Conservation (phyloP, 2,329 filamentous ascomycete species). For the Fusarium anthophilum region DNA sequence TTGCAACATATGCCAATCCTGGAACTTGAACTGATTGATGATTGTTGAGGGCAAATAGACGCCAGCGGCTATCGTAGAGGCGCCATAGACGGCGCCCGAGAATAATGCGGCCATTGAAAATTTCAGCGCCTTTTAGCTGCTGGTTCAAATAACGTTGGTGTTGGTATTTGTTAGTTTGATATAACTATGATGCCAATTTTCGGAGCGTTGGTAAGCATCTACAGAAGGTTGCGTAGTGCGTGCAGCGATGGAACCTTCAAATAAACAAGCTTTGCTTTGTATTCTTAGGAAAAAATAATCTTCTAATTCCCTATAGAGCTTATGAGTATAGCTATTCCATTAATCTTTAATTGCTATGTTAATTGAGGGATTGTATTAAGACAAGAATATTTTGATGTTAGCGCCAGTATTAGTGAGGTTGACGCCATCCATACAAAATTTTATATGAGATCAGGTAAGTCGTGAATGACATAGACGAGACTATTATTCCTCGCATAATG, state of each 20-base stretch:
- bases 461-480: background rate
- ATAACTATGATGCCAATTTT: slow-evolving; percentile 6
- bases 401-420: background rate
- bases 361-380: background rate
- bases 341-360: background rate
- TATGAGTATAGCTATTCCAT: too few relatives aligned
- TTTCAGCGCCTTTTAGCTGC: background rate
- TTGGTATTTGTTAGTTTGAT: background rate
- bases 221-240: background rate
- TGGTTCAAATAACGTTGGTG: background rate
- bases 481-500: too few relatives aligned
- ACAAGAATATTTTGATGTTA: background rate
- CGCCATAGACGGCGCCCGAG: slow-evolving; percentile 69
- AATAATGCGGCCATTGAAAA: slow-evolving; percentile 48
- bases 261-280: background rate
- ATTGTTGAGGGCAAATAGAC: slow-evolving; percentile 70
- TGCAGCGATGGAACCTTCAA: background rate
- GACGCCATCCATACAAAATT: background rate
- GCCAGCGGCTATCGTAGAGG: slow-evolving; percentile 67
- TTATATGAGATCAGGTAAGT: background rate
- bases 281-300: background rate
- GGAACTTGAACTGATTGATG: slow-evolving; percentile 66
- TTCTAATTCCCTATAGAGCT: rapidly evolving
- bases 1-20: slow-evolving; percentile 73
- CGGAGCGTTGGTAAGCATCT: slow-evolving; percentile 7